Evolutionary conservation across 2,329 filamentous ascomycete species (phyloP), one percentile per base, ranked within the genome.

Genomic region (Pseudogymnoascus sp.): DNA sequence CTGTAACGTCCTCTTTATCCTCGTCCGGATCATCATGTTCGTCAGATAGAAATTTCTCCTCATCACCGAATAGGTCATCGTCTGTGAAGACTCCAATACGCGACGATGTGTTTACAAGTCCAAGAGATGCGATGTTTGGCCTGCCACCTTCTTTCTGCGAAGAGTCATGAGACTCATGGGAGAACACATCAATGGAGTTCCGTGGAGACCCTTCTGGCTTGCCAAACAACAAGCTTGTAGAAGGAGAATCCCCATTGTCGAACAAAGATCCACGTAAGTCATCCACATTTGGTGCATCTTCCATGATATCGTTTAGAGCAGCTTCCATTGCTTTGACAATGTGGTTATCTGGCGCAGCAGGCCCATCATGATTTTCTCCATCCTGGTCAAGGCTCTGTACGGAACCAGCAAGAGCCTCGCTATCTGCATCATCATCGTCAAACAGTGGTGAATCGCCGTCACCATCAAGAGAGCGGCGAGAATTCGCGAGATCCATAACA

Each of bases 241-340:
- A 74, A 55, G 72, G 76, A 61, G 74, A 77, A 55, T 80, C 79
- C 3, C 83, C 81, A 10, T 81, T 76, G 2, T 81, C 81, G 72
- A 92, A 91, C 0, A 92, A 74, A 0, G 88, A 90, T 13, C 83
- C 83, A 41, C 85, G 79, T 13, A 88, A 74, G 66, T 87, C 86
- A 67, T 87, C 85, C 1, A 84, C 81, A 17, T 84, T 84, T 59
- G 89, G 85, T 58, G 89, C 84, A 66, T 92, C 86, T 67, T 91
- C 91, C 79, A 99, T 89, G 65, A 99, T 99, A 66, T 92, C 90
- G 66, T 89, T 96, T 58, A 99, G 80, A 13, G 92, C 94, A 66
- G 90, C 86, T 73, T 97, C 92, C 83, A 99, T 93, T 3, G 91
- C 93, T 75, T 95, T 86, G 5, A 99, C 92, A 29, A 97, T 88